Evolutionary conservation across 371 early-diverging fungal species (phyloP).

Genomic region (Mortierella sp.): DNA sequence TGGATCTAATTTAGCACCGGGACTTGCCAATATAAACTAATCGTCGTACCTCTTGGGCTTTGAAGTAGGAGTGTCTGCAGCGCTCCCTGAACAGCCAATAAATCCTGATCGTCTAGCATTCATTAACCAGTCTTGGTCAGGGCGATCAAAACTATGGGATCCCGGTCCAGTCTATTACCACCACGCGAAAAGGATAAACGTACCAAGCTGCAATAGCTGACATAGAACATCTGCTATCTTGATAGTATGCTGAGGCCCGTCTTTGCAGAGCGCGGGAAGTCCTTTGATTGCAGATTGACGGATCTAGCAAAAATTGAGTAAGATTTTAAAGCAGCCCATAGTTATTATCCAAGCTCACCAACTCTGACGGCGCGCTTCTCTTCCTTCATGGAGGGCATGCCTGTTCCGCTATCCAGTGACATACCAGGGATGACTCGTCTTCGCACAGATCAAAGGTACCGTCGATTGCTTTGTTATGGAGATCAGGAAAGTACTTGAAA

Average conservation of each 20-base stretch:
- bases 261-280: slow-evolving; percentile 41
- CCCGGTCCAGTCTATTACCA: background rate
- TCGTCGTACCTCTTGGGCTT: slow-evolving; percentile 29
- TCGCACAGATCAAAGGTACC: slow-evolving; percentile 56
- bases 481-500: slow-evolving; percentile 52
- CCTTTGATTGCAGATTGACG: slow-evolving; percentile 43
- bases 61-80: slow-evolving; percentile 36
- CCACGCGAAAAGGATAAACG: background rate
- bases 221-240: slow-evolving; percentile 51
- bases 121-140: background rate
- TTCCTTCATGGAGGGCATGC: no score
- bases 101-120: slow-evolving; percentile 35
- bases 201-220: slow-evolving; percentile 52
- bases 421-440: slow-evolving; percentile 44
- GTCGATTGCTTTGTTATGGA: slow-evolving; percentile 52
- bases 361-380: no score
- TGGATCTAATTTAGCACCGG: background rate
- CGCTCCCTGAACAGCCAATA: slow-evolving; percentile 35
- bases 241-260: slow-evolving; percentile 41
- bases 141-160: no score
- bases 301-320: slow-evolving; percentile 15
- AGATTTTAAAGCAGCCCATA: background rate
- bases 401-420: background rate
- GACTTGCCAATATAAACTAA: background rate
- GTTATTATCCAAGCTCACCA: background rate